phyloP scores from a whole-genome alignment of 768 basidiomycete species.

The Amanita exitialis region DNA sequence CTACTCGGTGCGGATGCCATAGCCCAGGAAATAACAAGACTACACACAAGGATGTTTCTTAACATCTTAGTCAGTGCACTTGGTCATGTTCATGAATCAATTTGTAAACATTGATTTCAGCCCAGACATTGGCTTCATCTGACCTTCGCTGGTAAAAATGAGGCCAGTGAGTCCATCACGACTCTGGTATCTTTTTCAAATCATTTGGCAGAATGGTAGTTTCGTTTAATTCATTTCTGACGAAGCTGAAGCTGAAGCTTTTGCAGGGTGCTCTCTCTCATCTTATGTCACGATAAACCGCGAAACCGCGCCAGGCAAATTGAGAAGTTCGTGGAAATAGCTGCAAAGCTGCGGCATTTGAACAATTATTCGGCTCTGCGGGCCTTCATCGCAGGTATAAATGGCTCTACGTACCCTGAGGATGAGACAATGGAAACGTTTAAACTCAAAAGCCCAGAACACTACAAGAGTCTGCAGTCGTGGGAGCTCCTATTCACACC shows the following conservation, averaged over 20 bases:
- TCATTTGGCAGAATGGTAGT: conserved; percentile 76
- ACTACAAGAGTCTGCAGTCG: conserved; percentile 68
- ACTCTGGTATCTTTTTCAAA: conserved; percentile 71
- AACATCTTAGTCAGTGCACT: conserved; percentile 52
- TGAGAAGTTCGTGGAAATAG: conserved; percentile 84
- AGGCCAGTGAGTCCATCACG: conserved; percentile 54
- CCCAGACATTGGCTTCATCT: conserved; percentile 84
- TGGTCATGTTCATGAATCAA: not conserved
- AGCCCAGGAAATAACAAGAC: conserved; percentile 78
- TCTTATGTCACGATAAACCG: conserved; percentile 77
- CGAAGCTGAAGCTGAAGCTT: conserved; percentile 4
- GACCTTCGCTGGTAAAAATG: conserved; percentile 60
- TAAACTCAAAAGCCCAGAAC: conserved; percentile 52
- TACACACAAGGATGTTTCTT: conserved; percentile 61
- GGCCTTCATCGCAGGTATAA: conserved; percentile 91
- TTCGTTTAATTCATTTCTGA: conserved; percentile 5
- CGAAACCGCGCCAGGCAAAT: conserved; percentile 71
- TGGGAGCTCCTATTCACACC: conserved; percentile 82
- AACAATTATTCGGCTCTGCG: conserved; percentile 94
- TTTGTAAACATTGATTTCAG: conserved; percentile 25
- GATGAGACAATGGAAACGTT: conserved; percentile 72
- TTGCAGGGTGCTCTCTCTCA: conserved; percentile 80
- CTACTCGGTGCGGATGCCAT: conserved; percentile 52
- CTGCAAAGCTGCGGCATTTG: conserved; percentile 63
- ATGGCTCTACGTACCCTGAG: conserved; percentile 69